phyloP scores from a whole-genome alignment of 148 eudicot species.

The Silene uniflora region DNA sequence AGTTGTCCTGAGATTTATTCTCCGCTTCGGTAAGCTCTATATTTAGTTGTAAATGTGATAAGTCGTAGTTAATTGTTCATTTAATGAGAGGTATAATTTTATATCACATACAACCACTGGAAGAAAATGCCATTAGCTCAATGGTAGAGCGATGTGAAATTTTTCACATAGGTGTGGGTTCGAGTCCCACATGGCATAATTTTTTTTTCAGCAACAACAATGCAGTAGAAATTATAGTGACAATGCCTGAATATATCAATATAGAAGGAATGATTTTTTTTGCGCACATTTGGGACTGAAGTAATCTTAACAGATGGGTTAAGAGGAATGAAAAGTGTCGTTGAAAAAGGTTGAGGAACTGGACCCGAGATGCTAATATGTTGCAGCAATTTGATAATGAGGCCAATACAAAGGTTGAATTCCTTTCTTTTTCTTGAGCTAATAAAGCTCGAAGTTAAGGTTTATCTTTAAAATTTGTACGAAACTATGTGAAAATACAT shows the following conservation, averaged over 20 bases:
- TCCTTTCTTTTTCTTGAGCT: constrained; percentile 1
- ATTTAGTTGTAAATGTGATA: too few species aligned
- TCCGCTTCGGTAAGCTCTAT: too few species aligned
- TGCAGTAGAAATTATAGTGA: constrained; percentile 57
- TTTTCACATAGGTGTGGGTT: too few species aligned
- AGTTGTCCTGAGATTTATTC: too few species aligned
- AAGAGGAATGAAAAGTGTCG: constrained; percentile 61
- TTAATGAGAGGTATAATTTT: too few species aligned
- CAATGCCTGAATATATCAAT: constrained; percentile 60
- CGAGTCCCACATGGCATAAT: too few species aligned
- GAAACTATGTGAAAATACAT: background rate
- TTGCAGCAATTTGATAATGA: constrained; percentile 63
- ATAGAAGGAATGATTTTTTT: constrained; percentile 57
- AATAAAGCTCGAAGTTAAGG: background rate
- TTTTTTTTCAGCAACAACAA: constrained; percentile 62
- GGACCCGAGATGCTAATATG: constrained; percentile 63
- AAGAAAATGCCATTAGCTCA: too few species aligned
- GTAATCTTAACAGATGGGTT: constrained; percentile 60
- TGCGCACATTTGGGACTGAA: constrained; percentile 68
- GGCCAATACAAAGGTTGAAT: constrained; percentile 63
- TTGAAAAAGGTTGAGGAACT: constrained; percentile 74
- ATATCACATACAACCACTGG: too few species aligned
- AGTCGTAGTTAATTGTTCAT: too few species aligned
- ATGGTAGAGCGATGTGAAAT: too few species aligned
- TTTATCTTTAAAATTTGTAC: background rate